Evolutionary conservation across 179 eudicot genomes (phyloP), one percentile per base, ranked within the genome.

Genomic region (Patellifolia procumbens): DNA sequence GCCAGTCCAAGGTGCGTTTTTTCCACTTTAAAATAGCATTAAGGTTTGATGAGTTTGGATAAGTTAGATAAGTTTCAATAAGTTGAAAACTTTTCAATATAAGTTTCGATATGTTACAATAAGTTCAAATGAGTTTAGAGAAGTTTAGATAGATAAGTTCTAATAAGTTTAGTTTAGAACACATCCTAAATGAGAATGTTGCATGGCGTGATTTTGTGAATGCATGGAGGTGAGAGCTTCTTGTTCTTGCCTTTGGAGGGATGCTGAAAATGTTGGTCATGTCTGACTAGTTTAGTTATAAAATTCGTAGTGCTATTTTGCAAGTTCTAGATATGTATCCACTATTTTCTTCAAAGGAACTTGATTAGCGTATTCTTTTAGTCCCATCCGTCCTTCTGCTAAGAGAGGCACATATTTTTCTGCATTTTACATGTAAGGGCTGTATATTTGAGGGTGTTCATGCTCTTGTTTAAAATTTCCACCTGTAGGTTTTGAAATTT

Each of bases 171-270:
- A n/a, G n/a, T n/a, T n/a, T n/a, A n/a, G n/a, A n/a, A n/a, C n/a
- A n/a, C n/a, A n/a, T n/a, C n/a, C n/a, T n/a, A 26, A 48, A 56
- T 60, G 35, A 70, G 64, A 19, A 60, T 45, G 45, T 39, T 65
- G 15, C 31, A 32, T 35, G 20, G 22, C 39, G 3, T 72, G 64
- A 35, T 56, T 17, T 55, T n/a, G 64, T 31, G n/a, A 59, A 73
- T 10, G 26, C n/a, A 1, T 24, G 11, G 43, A n/a, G 51, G 53
- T 46, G 16, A 28, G 71, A 10, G 45, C 68, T n/a, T n/a, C n/a
- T n/a, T n/a, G n/a, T 42, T 15, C 35, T 26, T 37, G 49, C 24
- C 31, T 37, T 2, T 37, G 1, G 24, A 15, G 45, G 68, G 68
- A 9, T 34, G 24, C 46, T 63, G 7, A 32, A 35, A 2, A 15